Conservation (phyloP, 140 eudicot species). For the Oenanthe javanica region DNA sequence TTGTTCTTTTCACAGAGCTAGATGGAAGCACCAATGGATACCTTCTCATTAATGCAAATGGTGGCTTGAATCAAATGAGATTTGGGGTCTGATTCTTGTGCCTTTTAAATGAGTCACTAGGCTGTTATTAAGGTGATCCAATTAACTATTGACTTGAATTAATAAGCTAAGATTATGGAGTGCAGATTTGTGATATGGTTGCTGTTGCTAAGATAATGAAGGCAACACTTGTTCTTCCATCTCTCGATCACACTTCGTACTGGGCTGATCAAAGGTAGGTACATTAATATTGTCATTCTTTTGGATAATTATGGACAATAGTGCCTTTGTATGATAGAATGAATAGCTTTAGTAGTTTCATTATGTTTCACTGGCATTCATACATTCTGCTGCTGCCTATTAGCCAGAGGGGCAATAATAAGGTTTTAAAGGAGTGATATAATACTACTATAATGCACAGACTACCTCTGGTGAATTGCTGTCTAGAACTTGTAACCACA, state of each 20-base stretch:
- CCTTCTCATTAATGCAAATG: constrained; percentile 94
- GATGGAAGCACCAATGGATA: constrained; percentile 77
- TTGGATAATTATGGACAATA: neutral
- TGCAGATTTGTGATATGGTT: constrained; percentile 99
- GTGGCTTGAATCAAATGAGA: constrained; percentile 99
- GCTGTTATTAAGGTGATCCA: neutral
- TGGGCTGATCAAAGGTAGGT: constrained; percentile 98
- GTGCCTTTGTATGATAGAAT: neutral
- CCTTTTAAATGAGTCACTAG: constrained; percentile 14
- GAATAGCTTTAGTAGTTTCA: neutral
- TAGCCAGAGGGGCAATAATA: neutral
- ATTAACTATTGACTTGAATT: constrained; percentile 16
- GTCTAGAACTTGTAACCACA: neutral
- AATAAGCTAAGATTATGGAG: constrained; percentile 47
- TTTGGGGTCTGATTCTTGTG: constrained; percentile 82
- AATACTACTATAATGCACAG: neutral
- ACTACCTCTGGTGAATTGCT: neutral
- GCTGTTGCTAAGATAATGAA: constrained; percentile 92
- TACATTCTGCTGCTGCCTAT: neutral
- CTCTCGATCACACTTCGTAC: constrained; percentile 93
- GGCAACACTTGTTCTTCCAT: constrained; percentile 95
- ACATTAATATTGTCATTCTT: constrained; percentile 4
- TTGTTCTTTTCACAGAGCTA: constrained; percentile 48
- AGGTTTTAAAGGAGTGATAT: neutral
- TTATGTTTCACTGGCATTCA: neutral